Evolutionary conservation across 371 early-diverging fungal genomes (phyloP), one percentile per base, ranked within the genome.

Genomic region (Mucor ambiguus): DNA sequence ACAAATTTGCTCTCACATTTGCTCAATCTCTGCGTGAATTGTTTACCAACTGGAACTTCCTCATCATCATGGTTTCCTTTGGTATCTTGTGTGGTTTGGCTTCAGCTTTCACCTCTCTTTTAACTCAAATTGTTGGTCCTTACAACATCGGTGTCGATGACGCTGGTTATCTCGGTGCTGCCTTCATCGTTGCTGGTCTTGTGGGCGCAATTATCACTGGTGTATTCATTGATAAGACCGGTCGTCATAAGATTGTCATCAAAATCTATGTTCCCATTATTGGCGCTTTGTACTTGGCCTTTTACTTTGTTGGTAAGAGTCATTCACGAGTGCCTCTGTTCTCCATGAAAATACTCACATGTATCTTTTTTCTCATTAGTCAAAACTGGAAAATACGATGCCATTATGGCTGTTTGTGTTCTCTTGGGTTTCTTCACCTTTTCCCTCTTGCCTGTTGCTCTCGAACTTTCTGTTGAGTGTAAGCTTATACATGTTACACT

Each of bases 51-150:
- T 77, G 71, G 48, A 74, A 83, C 63, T 91, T 85, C 66, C 63
- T 86, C 26, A 75, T 89, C 60, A 69, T 91, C 43, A 75, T 84
- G 72, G 55, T 78, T 48, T 46, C 84, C 30, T 87, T 89, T 70
- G 88, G 86, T 29, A 67, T 84, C 20, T 69, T 86, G 57, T 83
- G 87, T 61, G 92, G 90, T 24, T 70, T 88, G 60, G 87, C 89
- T 71, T 87, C 87, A 30, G 81, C 88, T 38, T 75, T 87, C 32
- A 79, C 89, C 0, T 87, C 90, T 9, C 68, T 89, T 24, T 74
- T 90, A 64, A 73, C 83, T 7, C 84, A 87, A 66, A 87, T 88
- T 60, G 74, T 88, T 3, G 66, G 43, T 1, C 92, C 92, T 5
- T 90, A 86, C 69, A 87, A 85, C 20, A 82, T 88, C 61, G 61